Percentiles rank a stretch among this genome's conserved stretches.
Conservation (phyloP, 495 filamentous ascomycete genomes). For the Penicillium antarcticum region DNA sequence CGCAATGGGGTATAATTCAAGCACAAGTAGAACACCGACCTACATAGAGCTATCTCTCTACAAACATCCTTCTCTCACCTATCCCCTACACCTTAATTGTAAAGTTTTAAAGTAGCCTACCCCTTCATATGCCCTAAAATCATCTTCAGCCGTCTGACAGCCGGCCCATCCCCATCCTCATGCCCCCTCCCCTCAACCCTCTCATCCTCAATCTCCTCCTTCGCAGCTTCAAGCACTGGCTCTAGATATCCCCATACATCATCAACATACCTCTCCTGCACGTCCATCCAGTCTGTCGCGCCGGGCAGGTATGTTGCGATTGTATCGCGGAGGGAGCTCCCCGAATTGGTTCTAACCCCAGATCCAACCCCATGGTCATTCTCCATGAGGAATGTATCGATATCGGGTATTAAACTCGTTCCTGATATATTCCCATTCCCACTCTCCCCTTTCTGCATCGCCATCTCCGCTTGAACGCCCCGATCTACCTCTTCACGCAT, state of each 20-base stretch:
- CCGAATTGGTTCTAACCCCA: background rate
- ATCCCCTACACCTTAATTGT: background rate
- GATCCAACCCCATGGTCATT: slow-evolving; percentile 6
- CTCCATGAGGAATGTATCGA: slow-evolving; percentile 28
- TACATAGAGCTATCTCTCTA: too few species aligned
- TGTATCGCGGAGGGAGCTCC: slow-evolving; percentile 23
- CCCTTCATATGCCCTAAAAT: slow-evolving; percentile 46
- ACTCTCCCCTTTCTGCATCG: background rate
- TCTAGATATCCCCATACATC: slow-evolving; percentile 75
- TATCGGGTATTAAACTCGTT: slow-evolving; percentile 43
- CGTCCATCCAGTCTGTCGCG: slow-evolving; percentile 53
- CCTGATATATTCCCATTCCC: slow-evolving; percentile 16
- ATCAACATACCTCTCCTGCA: slow-evolving; percentile 66
- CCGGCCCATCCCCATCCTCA: slow-evolving; percentile 32
- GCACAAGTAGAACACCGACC: too few species aligned
- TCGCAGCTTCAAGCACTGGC: slow-evolving; percentile 61
- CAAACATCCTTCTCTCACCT: too few species aligned
- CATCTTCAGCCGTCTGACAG: slow-evolving; percentile 48
- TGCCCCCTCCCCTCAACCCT: slow-evolving; percentile 37
- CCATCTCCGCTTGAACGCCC: background rate
- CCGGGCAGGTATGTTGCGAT: slow-evolving; percentile 32
- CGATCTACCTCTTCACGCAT: background rate
- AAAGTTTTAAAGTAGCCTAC: too few species aligned
- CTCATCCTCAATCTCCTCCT: slow-evolving; percentile 51
- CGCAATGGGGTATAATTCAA: too few species aligned